Evolutionary conservation across 108 stramenopile species (phyloP), one percentile per base, ranked within the genome.

Genomic region (Cyclotella kingstonii): DNA sequence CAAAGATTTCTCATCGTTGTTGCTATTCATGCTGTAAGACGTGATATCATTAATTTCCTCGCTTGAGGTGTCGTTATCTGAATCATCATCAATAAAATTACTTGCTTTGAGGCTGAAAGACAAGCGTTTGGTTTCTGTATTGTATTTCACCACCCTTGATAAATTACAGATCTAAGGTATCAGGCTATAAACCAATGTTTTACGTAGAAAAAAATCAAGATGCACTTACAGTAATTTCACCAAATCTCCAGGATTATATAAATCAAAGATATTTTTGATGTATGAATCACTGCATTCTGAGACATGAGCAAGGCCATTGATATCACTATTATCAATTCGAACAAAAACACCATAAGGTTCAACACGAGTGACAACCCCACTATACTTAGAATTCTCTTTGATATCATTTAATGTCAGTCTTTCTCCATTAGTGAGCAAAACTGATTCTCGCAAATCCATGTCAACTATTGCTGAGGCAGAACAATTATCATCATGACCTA

Each of bases 281-380:
- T 69, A 87, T 3, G 77, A 69, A 66, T 96, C 95, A 63, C 85
- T 89, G 66, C 92, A 95, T 73, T 96, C 90, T 36, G 86, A 90
- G 45, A 91, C 77, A 65, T 96, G 97, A 33, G 83, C 92, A 45
- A 98, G 68, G 9, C 97, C 97, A 43, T 81, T 95, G 23, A 96
- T 63, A 19, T 90, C 84, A 47, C 93, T 94, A 41, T 83, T 68
- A 36, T 95, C 79, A 17, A 98, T 62, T 50, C 91, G 86, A 25
- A 96, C 86, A 64, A 97, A 96, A 3, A 95, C 92, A 31, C 97
- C 97, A 54, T 95, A 96, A 25, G 71, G 64, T 60, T 95, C 93
- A 15, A 98, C 77, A 5, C 84, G 70, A 4, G 84, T 82, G 33
- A 98, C 90, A 15, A 76, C 87, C 23, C 95, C 97, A 54, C 81